Base-by-base conservation (phyloP, 495 filamentous ascomycete genomes). In the Lasiosphaeria ovina region DNA sequence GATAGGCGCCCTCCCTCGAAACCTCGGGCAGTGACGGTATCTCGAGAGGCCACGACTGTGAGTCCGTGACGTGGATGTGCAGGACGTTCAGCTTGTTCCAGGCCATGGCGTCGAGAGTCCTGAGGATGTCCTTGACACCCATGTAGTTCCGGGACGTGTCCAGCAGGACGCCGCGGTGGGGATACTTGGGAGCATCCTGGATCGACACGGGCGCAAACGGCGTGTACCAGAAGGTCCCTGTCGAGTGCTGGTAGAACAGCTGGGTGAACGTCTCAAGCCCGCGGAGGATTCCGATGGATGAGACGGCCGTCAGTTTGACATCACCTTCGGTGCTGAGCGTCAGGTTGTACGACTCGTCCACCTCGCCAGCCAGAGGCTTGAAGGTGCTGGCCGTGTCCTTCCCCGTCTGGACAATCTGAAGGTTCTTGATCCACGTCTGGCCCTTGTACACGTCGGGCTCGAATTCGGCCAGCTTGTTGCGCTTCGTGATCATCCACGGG, bases 31-130 rank as follows among this genome's bases (percentile, higher is more conserved):
- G 68, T 6, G 86, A 67, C 3, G 89, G 88, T 58, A 93, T 87
- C 61, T 88, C 87, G 34, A 94, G 76, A 3, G 90, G 91, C 90
- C 90, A 94, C 7, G 88, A 89, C 69, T 94, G 90, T 31, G 88
- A 84, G 68, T 94, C 90, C 0, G 90, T 92, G 48, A 86, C 81
- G 73, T 94, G 90, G 32, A 92, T 69, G 72, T 93, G 90, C 47
- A 92, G 76, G 6, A 83, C 77, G 71, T 93, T 93, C 74, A 94
- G 80, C 76, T 94, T 93, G 76, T 86, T 91, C 80, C 79, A 87
- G 9, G 85, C 69, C 56, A 90, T 66, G 34, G 86, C 87, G 62
- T 93, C 89, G 63, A 94, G 88, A 40, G 81, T 87, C 53, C 85
- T 80, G 58, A 84, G 73, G 61, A 94, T 85, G 66, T 88, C 81